Percentiles rank a stretch among this genome's conserved stretches.
Evolutionary conservation across 805 yeast genomes (phyloP).

Genomic region (Kregervanrija delftensis): DNA sequence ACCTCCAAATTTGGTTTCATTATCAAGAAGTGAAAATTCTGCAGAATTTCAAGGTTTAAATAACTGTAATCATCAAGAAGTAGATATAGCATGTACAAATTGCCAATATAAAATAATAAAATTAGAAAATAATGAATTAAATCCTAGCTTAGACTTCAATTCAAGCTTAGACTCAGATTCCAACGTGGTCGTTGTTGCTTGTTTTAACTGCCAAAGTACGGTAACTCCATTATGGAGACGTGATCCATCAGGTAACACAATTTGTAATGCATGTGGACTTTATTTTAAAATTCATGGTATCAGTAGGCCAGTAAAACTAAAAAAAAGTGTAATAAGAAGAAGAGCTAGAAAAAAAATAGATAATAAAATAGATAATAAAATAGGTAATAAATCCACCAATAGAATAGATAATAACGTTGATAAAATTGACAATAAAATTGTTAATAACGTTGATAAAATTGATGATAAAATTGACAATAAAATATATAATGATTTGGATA

Average conservation of each 20-base stretch:
- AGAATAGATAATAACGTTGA: too few relatives aligned
- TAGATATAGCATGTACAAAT: too few relatives aligned
- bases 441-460: too few relatives aligned
- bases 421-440: too few relatives aligned
- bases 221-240: slow-evolving; percentile 77
- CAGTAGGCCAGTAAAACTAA: slow-evolving; percentile 43
- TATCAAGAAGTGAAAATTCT: slow-evolving; percentile 27
- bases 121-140: too few relatives aligned
- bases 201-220: slow-evolving; percentile 78
- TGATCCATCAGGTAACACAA: slow-evolving; percentile 73
- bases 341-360: slow-evolving; percentile 41
- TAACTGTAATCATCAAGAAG: too few relatives aligned
- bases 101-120: too few relatives aligned
- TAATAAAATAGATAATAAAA: neutral
- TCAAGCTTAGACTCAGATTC: slow-evolving; percentile 24
- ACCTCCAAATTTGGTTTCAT: slow-evolving; percentile 43
- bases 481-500: too few relatives aligned
- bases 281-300: slow-evolving; percentile 67
- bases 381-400: too few relatives aligned
- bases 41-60: slow-evolving; percentile 5
- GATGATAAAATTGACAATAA: too few relatives aligned
- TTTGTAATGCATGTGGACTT: slow-evolving; percentile 84
- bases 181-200: slow-evolving; percentile 50
- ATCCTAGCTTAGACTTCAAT: neutral
- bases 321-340: slow-evolving; percentile 65